Conservation (phyloP, 148 eudicot genomes). For the Euryodendron excelsum region DNA sequence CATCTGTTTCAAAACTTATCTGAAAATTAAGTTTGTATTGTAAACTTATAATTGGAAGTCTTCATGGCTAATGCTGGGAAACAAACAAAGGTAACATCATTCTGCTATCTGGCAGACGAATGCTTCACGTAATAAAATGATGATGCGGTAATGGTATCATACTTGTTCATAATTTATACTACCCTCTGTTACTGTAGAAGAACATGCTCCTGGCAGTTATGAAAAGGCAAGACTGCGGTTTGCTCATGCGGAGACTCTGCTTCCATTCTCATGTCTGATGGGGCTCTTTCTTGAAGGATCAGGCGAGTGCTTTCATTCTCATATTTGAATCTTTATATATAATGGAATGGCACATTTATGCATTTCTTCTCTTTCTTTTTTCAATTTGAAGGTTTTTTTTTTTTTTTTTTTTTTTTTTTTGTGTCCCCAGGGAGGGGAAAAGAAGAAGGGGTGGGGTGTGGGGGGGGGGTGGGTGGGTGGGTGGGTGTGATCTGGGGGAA, state of each 20-base stretch:
- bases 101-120: neutral
- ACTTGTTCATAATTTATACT: neutral
- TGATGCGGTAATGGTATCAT: neutral
- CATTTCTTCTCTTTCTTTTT: neutral
- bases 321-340: neutral
- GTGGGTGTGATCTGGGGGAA: neutral
- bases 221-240: slow-evolving; percentile 90
- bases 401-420: slow-evolving; percentile 6
- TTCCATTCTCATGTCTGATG: slow-evolving; percentile 95
- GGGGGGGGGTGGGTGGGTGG: no score
- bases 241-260: slow-evolving; percentile 96
- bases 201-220: slow-evolving; percentile 69
- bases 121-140: neutral
- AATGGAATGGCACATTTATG: neutral
- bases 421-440: no score
- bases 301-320: slow-evolving; percentile 48
- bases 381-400: neutral
- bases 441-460: no score
- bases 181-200: slow-evolving; percentile 42
- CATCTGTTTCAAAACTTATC: neutral
- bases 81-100: neutral
- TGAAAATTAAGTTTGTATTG: neutral
- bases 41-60: neutral
- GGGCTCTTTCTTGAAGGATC: slow-evolving; percentile 90
- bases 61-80: neutral